Conservation (phyloP, 2,329 filamentous ascomycete genomes). For the Beauveria sp. region DNA sequence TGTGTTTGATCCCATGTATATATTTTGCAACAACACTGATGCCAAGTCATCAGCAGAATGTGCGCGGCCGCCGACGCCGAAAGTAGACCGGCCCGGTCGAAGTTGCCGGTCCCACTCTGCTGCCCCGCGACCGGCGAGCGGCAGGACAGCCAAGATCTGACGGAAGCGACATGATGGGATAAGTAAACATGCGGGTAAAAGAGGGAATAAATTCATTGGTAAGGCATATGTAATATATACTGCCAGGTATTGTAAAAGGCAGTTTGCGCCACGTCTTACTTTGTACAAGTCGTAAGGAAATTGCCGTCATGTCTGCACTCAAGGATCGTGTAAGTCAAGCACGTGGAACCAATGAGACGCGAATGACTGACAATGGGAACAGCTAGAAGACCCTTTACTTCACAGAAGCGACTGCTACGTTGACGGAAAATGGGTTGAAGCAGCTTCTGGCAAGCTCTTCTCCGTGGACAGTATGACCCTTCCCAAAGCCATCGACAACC, state of each 20-base stretch:
- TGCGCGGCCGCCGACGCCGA: background rate
- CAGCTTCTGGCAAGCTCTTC: conserved; percentile 66
- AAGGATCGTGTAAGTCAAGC: background rate
- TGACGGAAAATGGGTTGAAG: conserved; percentile 69
- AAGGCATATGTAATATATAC: background rate
- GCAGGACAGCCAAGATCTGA: background rate
- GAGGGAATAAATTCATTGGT: too few species aligned
- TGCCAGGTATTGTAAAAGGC: background rate
- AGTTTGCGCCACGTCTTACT: background rate
- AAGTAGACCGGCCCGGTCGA: background rate
- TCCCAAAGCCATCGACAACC: background rate
- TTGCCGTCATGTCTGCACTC: background rate
- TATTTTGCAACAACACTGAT: background rate
- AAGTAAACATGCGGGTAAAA: background rate
- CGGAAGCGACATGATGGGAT: background rate
- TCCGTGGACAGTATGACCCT: conserved; percentile 50
- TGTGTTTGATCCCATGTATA: background rate
- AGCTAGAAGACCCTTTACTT: conserved; percentile 57
- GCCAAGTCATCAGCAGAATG: background rate
- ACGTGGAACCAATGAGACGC: background rate
- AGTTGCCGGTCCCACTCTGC: conserved; percentile 7
- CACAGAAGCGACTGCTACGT: conserved; percentile 65
- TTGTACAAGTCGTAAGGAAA: background rate
- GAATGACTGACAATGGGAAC: background rate
- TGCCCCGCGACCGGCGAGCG: background rate